Evolutionary conservation across 768 basidiomycete genomes (phyloP), one percentile per base, ranked within the genome.

Genomic region (Erythrobasidium yunnanense): DNA sequence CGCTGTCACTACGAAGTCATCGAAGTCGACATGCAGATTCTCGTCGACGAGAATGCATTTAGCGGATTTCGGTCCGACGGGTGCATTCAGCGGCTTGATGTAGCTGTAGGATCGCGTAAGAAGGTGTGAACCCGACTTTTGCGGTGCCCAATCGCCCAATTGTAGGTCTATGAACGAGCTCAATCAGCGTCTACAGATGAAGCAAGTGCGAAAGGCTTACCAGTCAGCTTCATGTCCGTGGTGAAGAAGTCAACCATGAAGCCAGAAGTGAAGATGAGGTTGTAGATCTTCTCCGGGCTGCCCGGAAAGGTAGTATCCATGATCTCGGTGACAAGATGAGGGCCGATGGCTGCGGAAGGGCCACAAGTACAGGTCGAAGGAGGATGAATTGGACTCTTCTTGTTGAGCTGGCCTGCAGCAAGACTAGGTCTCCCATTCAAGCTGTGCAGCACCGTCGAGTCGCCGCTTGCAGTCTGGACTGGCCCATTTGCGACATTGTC

Each of bases 21-120:
- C 89, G 71, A 86, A 87, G 72, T 97, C 89, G 70, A 82, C 81
- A 73, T 86, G 80, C 35, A 84, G 79, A 58, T 81, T 83, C 78
- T 95, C 90, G 73, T 99, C 93, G 53, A 82, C 81, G 66, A 97
- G 85, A 77, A 96, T 88, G 78, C 95, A 99, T 75, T 92, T 93
- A 17, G 92, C 90, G 76, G 89, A 87, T 74, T 84, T 93, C 0
- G 93, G 95, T 0, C 95, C 95, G 30, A 99, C 82, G 60, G 85
- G 84, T 1, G 83, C 91, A 69, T 82, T 84, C 30, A 99, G 79
- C 0, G 91, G 92, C 75, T 93, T 96, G 78, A 96, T 92, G 77
- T 97, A 99, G 27, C 89, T 89, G 84, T 92, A 90, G 69, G 90
- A 88, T 8, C 93, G 83, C 27, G 84, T 80, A 8, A 95, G 83